Conservation (phyloP, 176 grass and related monocot genomes). For the Zea luxurians region DNA sequence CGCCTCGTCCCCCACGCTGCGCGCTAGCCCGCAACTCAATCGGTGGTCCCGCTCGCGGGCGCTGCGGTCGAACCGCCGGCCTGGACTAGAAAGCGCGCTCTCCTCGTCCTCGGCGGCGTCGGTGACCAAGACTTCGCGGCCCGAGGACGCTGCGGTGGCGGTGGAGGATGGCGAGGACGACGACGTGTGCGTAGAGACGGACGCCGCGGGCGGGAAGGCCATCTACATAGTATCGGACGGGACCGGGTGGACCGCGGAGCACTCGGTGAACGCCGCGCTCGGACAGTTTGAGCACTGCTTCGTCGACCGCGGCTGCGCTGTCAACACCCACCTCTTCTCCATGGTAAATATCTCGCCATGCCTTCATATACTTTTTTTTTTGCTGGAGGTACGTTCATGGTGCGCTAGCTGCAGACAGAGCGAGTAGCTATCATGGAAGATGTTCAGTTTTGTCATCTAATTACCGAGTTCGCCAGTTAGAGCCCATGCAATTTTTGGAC, state of each 20-base stretch:
- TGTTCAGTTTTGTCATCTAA: slow-evolving; percentile 3
- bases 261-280: slow-evolving; percentile 88
- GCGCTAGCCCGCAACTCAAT: slow-evolving; percentile 54
- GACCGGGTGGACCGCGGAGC: slow-evolving; percentile 91
- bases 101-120: background rate
- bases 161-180: slow-evolving; percentile 19
- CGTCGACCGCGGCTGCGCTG: slow-evolving; percentile 59
- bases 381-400: slow-evolving; percentile 2
- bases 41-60: slow-evolving; percentile 74
- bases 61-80: slow-evolving; percentile 59
- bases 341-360: slow-evolving; percentile 49
- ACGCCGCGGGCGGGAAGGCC: slow-evolving; percentile 48
- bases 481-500: background rate
- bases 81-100: slow-evolving; percentile 17
- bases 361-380: background rate
- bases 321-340: slow-evolving; percentile 88
- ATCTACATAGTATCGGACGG: slow-evolving; percentile 99
- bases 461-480: background rate
- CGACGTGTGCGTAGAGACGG: slow-evolving; percentile 21
- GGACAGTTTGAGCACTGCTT: slow-evolving; percentile 97
- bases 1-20: background rate
- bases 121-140: background rate
- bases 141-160: background rate
- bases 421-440: background rate
- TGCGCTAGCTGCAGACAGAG: background rate